phyloP scores from a whole-genome alignment of 345 rosid genomes.

The Eucalyptus pauciflora region DNA sequence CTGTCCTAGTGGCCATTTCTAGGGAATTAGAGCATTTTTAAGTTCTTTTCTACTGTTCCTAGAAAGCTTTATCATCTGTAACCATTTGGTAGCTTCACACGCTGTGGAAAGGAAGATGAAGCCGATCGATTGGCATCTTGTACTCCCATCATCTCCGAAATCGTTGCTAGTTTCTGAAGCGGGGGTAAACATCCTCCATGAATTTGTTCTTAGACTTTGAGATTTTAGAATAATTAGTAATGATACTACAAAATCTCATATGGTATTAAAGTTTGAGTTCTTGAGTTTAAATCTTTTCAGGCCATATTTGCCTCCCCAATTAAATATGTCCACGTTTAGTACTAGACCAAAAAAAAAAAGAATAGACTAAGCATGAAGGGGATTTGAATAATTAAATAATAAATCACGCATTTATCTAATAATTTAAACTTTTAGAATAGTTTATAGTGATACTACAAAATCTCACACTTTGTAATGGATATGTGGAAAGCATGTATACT shows the following conservation, averaged over 20 bases:
- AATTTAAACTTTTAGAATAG: fast-evolving
- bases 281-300: fast-evolving
- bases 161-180: neutral
- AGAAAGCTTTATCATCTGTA: neutral
- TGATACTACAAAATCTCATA: too few species aligned
- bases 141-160: neutral
- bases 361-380: too few species aligned
- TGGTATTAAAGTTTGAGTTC: too few species aligned
- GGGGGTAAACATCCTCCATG: fast-evolving
- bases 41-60: neutral
- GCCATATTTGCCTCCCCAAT: fast-evolving
- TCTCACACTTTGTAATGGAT: neutral
- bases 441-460: too few species aligned
- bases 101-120: neutral
- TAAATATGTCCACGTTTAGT: fast-evolving
- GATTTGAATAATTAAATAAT: too few species aligned
- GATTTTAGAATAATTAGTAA: fast-evolving
- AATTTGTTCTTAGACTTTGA: neutral
- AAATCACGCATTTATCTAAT: too few species aligned
- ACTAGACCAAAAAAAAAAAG: too few species aligned
- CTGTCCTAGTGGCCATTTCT: neutral
- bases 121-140: neutral
- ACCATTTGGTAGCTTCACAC: neutral
- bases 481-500: neutral
- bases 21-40: neutral